Evolutionary conservation across 2,329 filamentous ascomycete species (phyloP).

Genomic region (Xylariales sp.): DNA sequence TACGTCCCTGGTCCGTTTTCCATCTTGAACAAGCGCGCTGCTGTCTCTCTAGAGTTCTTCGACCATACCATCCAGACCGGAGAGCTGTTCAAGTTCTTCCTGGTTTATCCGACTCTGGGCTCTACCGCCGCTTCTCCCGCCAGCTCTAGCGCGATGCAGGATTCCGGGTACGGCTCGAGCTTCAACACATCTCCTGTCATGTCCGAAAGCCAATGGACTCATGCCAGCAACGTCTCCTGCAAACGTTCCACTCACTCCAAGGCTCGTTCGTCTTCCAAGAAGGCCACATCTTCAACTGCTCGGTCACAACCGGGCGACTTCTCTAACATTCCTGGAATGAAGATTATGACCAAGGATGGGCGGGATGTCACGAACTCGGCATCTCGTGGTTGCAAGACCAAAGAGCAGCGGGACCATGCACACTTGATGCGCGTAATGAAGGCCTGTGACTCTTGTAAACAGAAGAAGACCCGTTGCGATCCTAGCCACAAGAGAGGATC

Average conservation of each 20-base stretch:
- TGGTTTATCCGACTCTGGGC: conserved; percentile 37
- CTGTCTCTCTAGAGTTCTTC: conserved; percentile 56
- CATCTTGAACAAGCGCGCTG: conserved; percentile 54
- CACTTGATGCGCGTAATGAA: conserved; percentile 64
- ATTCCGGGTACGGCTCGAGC: conserved; percentile 42
- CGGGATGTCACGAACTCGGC: conserved; percentile 58
- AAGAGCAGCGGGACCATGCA: conserved; percentile 63
- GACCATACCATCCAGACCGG: conserved; percentile 48
- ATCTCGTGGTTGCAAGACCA: conserved; percentile 59
- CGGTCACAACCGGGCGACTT: conserved; percentile 35
- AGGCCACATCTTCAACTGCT: conserved; percentile 16
- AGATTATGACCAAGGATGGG: conserved; percentile 61
- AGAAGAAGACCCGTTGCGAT: conserved; percentile 61
- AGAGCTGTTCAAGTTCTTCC: conserved; percentile 57
- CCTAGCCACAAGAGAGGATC: conserved; percentile 50
- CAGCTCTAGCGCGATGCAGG: conserved; percentile 35
- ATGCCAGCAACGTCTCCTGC: conserved; percentile 27
- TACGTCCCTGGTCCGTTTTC: conserved; percentile 50
- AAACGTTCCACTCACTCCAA: conserved; percentile 24
- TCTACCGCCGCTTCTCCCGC: conserved; percentile 40
- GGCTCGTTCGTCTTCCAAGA: conserved; percentile 23
- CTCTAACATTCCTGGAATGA: conserved; percentile 56
- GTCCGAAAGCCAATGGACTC: conserved; percentile 43
- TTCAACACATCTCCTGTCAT: conserved; percentile 46
- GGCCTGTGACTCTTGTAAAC: conserved; percentile 58